These are phyloP conservation scores for Brasilioporus rufonigricans DNA, from an alignment of 768 basidiomycete genomes.

Conservation along the genomic window DNA sequence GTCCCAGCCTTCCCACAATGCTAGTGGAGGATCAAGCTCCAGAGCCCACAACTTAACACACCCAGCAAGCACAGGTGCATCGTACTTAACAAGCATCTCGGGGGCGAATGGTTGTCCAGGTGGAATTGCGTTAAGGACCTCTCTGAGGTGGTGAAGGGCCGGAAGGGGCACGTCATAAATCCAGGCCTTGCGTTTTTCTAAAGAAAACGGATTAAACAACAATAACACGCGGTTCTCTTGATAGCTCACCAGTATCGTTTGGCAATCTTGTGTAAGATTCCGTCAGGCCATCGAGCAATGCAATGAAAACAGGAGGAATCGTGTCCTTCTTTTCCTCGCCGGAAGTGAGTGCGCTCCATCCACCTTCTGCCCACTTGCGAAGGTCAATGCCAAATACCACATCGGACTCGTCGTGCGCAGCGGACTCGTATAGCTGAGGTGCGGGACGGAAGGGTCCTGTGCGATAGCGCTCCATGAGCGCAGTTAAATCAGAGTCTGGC, in stretches of 20 bases:
- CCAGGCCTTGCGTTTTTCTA: conserved; percentile 88
- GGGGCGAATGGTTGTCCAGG: conserved; percentile 42
- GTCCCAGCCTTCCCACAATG: conserved; percentile 88
- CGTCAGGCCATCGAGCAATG: conserved; percentile 60
- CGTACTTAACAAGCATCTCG: conserved; percentile 68
- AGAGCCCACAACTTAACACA: conserved; percentile 85
- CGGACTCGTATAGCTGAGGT: conserved; percentile 83
- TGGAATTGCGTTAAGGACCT: conserved; percentile 74
- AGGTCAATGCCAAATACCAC: conserved; percentile 91
- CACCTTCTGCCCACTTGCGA: conserved; percentile 86
- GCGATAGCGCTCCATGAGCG: conserved; percentile 88
- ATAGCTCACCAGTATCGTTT: conserved; percentile 57
- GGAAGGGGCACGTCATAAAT: conserved; percentile 91
- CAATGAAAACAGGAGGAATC: conserved; percentile 72
- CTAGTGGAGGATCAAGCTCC: conserved; percentile 87
- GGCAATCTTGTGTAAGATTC: conserved; percentile 61
- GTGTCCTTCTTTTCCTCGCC: conserved; percentile 59
- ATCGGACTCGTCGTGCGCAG: conserved; percentile 79
- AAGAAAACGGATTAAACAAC: not conserved
- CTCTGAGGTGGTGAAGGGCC: conserved; percentile 81
- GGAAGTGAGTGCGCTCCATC: conserved; percentile 58
- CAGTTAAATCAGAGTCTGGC: conserved; percentile 82
- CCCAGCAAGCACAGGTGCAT: conserved; percentile 83
- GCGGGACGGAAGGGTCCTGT: conserved; percentile 90
- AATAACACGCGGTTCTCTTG: not conserved